These are phyloP conservation scores for Pouteria glomerata DNA, from an alignment of 148 eudicot species.

Conservation along the genomic window DNA sequence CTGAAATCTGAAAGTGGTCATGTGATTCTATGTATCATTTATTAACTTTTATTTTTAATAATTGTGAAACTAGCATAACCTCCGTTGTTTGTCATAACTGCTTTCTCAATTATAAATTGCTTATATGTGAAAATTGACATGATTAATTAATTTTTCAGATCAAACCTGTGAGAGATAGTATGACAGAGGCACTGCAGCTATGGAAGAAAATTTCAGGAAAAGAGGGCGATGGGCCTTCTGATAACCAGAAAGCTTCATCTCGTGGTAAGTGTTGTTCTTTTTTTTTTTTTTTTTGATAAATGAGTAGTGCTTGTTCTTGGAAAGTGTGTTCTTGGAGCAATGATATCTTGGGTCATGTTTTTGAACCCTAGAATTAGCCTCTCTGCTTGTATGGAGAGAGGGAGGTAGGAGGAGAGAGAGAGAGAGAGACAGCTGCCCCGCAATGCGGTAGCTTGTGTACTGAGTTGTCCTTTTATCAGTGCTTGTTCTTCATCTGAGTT, in stretches of 20 bases:
- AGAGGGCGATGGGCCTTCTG: conserved; percentile 47
- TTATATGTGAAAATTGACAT: neutral
- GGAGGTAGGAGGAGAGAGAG: too few relatives aligned
- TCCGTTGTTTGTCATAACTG: neutral
- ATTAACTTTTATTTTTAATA: neutral
- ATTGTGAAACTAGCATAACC: neutral
- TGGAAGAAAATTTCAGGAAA: conserved; percentile 86
- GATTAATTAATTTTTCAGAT: conserved; percentile 42
- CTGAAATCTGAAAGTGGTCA: neutral
- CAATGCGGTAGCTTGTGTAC: too few relatives aligned
- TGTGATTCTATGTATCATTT: neutral
- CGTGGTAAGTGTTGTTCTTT: conserved; percentile 28
- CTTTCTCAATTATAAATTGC: neutral
- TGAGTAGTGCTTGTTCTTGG: conserved; percentile 10
- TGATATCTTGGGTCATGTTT: too few relatives aligned
- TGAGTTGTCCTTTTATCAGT: too few relatives aligned
- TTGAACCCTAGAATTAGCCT: too few relatives aligned
- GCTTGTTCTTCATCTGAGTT: conserved; percentile 6
- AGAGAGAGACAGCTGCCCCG: too few relatives aligned
- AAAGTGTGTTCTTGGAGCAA: too few relatives aligned
- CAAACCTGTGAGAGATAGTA: conserved; percentile 95
- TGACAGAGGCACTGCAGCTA: conserved; percentile 78
- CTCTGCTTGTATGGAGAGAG: too few relatives aligned
- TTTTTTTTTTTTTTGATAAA: too few relatives aligned
- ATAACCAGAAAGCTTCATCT: conserved; percentile 45